Base-by-base conservation (phyloP, 768 basidiomycete species). In the Lactarius trivialis region DNA sequence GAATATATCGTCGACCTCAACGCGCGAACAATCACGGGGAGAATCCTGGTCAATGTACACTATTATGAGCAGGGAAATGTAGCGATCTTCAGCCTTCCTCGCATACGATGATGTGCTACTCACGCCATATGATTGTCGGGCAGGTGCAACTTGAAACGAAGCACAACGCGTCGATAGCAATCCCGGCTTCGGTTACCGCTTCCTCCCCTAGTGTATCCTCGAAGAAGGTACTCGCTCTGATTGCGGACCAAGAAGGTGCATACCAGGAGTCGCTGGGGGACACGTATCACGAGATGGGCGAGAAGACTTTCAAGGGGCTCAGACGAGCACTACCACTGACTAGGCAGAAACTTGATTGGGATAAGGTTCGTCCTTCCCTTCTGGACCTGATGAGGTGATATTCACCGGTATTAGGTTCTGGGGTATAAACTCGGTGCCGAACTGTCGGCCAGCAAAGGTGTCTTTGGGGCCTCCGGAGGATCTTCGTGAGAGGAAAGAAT, bases 51-150 rank as follows among this genome's bases (percentile, higher is more conserved):
- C 49, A 90, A 93, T 68, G 87, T 98, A 14, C 97, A 99, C 73
- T 98, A 98, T 71, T 98, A 95, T 70, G 97, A 99, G 73, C 93
- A 97, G 71, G 96, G 96, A 67, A 96, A 95, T 71, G 93, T 95
- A 59, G 55, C 85, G 50, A 36, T 43, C 32, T 45, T 28, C 54
- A 32, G 26, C 3, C 36, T 56, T 21, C 55, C 19, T 63, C 12
- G 51, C 9, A 4, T 37, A 4, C 28, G n/a, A 7, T 43, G 14
- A 32, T 17, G 0, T 8, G 36, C 61, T 58, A 45, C 56, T 58
- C 32, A 33, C 11, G 21, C 36, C 9, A 34, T 32, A 34, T 24
- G 14, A 57, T 41, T 56, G 54, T 12, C 21, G 19, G 51, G 17
- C 67, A 98, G 91, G 95, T 98, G 34, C 97, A 98, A 82, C 81